Evolutionary conservation across 352 stramenopile species (phyloP), one percentile per base, ranked within the genome.

Genomic region (Phytophthora ohioensis): DNA sequence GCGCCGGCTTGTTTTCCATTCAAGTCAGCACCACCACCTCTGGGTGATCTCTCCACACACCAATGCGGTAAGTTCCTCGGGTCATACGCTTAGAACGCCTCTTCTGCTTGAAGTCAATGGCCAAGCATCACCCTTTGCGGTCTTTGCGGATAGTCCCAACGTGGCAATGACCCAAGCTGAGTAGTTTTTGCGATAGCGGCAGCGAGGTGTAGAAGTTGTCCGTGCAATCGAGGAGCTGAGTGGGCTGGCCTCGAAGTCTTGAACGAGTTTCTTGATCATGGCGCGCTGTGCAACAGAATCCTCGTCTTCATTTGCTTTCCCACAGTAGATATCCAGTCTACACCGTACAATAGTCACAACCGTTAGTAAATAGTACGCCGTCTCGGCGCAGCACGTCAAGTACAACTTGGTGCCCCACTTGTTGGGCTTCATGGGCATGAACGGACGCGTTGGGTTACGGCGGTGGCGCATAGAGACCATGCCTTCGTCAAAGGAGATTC

Each of bases 171-270:
- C 52, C 36, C 52, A 58, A 30, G 2, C 5, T 21, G 1, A 58
- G 15, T 4, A 58, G 11, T 13, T 58, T 58, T 36, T 58, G 17
- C 5, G 52, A 58, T 1, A 58, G 17, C 21, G 52, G 36, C 2
- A 58, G 36, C 9, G 52, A 58, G 10, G 35, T 59, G 21, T 57
- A 34, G 51, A 57, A 45, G 17, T 57, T 57, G n/a, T 57, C n/a
- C 3, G n/a, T 57, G n/a, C 51, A 59, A 9, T 48, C 30, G 0
- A 55, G 13, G 0, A 30, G 27, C 3, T 41, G 30, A 3, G 10
- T 3, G 1, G 48, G 46, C 12, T 53, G 46, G 1, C 46, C 42
- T 10, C 42, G 42, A 48, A 48, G 42, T 4, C 42, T 31, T 48
- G 42, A 3, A 3, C 9, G 2, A 48, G 13, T 1, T 48, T 48